Evolutionary conservation across 2,329 filamentous ascomycete genomes (phyloP), one percentile per base, ranked within the genome.

Genomic region (Talaromyces verruculosus): DNA sequence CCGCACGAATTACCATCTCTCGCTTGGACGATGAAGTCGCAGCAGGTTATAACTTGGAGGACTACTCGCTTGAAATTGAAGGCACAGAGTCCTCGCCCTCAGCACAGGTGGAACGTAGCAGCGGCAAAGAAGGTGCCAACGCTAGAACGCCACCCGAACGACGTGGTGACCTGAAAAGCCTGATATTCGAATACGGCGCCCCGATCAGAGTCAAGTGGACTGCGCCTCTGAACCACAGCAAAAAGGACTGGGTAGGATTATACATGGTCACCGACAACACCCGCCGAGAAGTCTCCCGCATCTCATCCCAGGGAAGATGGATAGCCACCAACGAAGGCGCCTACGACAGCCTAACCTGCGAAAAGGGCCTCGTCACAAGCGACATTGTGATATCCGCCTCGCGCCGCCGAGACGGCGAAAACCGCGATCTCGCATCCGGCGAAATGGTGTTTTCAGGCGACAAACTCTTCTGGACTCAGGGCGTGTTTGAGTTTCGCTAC

Each of bases 231-330:
- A 91, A 93, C 69, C 95, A 98, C 79, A 89, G 89, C 80, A 93
- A 91, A 76, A 91, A 90, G 72, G 95, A 99, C 77, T 99, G 95
- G 95, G 89, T 99, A 63, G 94, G 94, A 3, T 84, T 99, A 5
- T 99, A 98, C 82, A 93, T 93, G 87, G 92, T 99, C 2, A 93
- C 92, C 2, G 94, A 98, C 78, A 99, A 97, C 74, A 87, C 88
- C 6, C 95, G 91, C 7, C 88, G 94, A 47, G 91, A 97, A 45
- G 82, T 89, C 15, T 97, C 95, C 1, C 89, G 91, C 62, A 87
- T 97, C 10, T 88, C 92, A 3, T 96, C 92, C 1, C 88, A 94
- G 64, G 93, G 94, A 43, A 88, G 95, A 65, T 99, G 95, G 95
- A 84, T 92, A 39, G 91, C 93, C 0, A 93, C 91, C 0, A 92